Percentiles rank a stretch among this genome's conserved stretches.
phyloP scores from a whole-genome alignment of 257 asterid species.

The Solanum megistacrolobum region DNA sequence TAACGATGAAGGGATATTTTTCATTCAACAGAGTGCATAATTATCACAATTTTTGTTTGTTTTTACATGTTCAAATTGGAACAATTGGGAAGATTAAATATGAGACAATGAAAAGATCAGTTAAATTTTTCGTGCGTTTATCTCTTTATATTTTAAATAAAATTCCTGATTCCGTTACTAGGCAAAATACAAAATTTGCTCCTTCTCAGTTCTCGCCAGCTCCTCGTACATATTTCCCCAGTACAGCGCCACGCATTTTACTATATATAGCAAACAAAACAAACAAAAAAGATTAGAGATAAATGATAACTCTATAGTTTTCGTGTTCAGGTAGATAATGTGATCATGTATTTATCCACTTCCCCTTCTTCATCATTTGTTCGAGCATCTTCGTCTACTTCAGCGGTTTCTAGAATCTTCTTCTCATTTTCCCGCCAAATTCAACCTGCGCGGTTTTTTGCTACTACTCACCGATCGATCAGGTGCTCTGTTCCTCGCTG shows the following conservation, averaged over 20 bases:
- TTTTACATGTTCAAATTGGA: neutral
- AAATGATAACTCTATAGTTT: neutral
- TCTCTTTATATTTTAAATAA: no score
- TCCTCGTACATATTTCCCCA: neutral
- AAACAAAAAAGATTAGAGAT: neutral
- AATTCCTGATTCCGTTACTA: rapidly evolving
- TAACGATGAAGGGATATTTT: no score
- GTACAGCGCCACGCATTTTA: neutral
- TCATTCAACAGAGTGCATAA: neutral
- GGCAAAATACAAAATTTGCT: neutral
- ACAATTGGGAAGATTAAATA: neutral
- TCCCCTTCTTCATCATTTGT: constrained; percentile 29
- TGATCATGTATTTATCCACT: constrained; percentile 39
- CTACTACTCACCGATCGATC: constrained; percentile 14
- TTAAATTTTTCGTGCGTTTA: no score
- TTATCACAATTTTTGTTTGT: neutral
- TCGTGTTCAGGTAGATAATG: neutral
- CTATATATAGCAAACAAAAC: neutral
- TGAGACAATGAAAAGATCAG: neutral
- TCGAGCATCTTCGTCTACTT: constrained; percentile 21
- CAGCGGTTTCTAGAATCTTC: constrained; percentile 7
- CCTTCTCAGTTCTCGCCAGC: neutral
- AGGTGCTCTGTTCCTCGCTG: constrained; percentile 25
- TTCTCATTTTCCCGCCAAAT: neutral
- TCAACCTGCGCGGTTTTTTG: constrained; percentile 10